Evolutionary conservation across 75 land plant genomes (phyloP).

Genomic region (Pinus taeda): DNA sequence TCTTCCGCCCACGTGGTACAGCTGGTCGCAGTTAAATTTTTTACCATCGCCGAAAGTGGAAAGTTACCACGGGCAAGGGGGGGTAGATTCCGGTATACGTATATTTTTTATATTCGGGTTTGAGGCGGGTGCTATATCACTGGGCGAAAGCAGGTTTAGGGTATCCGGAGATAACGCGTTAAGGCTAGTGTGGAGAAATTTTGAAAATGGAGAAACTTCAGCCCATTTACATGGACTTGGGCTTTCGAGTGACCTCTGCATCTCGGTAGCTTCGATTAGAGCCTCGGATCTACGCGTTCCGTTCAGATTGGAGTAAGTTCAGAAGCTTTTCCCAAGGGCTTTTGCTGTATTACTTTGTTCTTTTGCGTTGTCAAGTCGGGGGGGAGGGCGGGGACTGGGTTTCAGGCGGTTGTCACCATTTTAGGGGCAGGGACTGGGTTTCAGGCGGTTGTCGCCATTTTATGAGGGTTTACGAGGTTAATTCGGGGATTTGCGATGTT

Average conservation of each 20-base stretch:
- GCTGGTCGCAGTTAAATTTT: too few relatives aligned
- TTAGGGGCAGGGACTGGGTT: background rate
- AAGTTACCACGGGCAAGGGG: too few relatives aligned
- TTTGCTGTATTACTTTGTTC: background rate
- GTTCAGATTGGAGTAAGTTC: background rate
- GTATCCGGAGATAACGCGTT: background rate
- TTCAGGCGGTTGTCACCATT: too few relatives aligned
- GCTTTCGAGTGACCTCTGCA: background rate
- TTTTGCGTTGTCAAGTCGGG: background rate
- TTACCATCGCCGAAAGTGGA: too few relatives aligned
- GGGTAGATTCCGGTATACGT: too few relatives aligned
- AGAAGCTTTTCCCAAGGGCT: background rate
- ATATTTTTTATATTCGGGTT: background rate
- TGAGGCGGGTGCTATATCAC: background rate
- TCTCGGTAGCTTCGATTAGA: background rate
- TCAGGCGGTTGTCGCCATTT: constrained; percentile 1
- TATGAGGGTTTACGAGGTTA: too few relatives aligned
- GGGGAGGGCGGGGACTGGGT: too few relatives aligned
- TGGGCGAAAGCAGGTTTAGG: background rate
- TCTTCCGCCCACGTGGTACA: background rate
- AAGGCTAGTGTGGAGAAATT: background rate
- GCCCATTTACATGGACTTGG: background rate
- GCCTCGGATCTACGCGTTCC: background rate
- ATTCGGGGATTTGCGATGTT: background rate
- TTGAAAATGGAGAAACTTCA: background rate